phyloP scores from a whole-genome alignment of 2,329 filamentous ascomycete species.

The Cercospora sp. region DNA sequence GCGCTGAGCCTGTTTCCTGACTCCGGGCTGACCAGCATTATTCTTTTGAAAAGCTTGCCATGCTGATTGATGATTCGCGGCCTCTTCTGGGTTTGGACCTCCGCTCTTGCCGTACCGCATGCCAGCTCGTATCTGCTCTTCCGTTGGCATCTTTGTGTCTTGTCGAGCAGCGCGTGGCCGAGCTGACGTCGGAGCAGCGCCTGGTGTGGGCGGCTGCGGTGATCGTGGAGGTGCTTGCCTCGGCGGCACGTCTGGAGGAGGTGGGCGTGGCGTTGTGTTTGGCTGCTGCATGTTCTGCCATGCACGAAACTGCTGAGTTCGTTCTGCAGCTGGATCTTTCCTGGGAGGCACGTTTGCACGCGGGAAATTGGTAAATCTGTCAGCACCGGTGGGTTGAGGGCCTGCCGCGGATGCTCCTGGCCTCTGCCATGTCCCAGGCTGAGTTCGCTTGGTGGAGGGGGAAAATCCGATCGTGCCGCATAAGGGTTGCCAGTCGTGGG shows the following conservation, averaged over 20 bases:
- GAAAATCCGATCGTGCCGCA: slow-evolving; percentile 42
- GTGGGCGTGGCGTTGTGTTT: slow-evolving; percentile 28
- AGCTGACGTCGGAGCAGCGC: slow-evolving; percentile 15
- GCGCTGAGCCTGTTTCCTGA: slow-evolving; percentile 42
- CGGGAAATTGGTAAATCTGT: slow-evolving; percentile 50
- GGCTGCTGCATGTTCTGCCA: slow-evolving; percentile 53
- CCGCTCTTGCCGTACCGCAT: slow-evolving; percentile 36
- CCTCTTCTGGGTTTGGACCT: slow-evolving; percentile 19
- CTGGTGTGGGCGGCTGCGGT: slow-evolving; percentile 27
- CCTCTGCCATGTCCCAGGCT: slow-evolving; percentile 41
- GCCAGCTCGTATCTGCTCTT: slow-evolving; percentile 42
- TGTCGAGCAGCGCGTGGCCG: slow-evolving; percentile 31
- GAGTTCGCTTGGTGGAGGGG: slow-evolving; percentile 48
- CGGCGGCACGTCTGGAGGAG: slow-evolving; percentile 27
- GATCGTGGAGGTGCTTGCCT: slow-evolving; percentile 28
- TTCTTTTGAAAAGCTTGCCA: slow-evolving; percentile 37
- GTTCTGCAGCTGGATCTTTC: slow-evolving; percentile 43
- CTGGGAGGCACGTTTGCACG: slow-evolving; percentile 33
- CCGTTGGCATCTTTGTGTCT: slow-evolving; percentile 40
- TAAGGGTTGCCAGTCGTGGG: slow-evolving; percentile 43
- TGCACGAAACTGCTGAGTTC: slow-evolving; percentile 49
- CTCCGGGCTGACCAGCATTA: slow-evolving; percentile 35
- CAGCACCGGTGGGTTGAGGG: slow-evolving; percentile 43
- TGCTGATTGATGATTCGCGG: slow-evolving; percentile 40
- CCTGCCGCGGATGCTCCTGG: slow-evolving; percentile 28